Evolutionary conservation across 257 asterid genomes (phyloP).

Genomic region (Petrea volubilis): DNA sequence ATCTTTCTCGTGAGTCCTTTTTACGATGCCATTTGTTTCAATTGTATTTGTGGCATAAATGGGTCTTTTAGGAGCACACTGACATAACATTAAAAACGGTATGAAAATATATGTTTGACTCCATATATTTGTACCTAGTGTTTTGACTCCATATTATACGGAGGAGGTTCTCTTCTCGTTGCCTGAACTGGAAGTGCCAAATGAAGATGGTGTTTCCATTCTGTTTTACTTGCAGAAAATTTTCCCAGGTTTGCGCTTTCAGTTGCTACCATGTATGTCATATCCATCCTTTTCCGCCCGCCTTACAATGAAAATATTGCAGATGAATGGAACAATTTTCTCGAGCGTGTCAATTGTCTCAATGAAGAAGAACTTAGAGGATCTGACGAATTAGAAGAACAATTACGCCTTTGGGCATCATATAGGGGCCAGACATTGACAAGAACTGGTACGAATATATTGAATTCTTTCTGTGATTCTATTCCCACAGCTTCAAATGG

Average conservation of each 20-base stretch:
- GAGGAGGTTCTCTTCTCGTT: conserved; percentile 97
- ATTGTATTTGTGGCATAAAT: conserved; percentile 6
- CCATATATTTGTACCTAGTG: conserved; percentile 43
- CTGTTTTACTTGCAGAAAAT: conserved; percentile 94
- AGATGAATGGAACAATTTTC: conserved; percentile 99
- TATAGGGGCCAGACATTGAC: conserved; percentile 98
- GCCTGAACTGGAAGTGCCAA: conserved; percentile 80
- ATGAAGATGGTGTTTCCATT: conserved; percentile 99
- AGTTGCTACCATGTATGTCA: conserved; percentile 8
- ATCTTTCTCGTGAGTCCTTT: conserved; percentile 88
- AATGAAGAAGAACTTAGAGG: conserved; percentile 82
- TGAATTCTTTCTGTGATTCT: neutral
- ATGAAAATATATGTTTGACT: too few relatives aligned
- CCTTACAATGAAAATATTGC: conserved; percentile 31
- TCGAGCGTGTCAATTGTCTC: conserved; percentile 69
- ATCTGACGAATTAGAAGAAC: conserved; percentile 80
- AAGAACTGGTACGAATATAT: conserved; percentile 64
- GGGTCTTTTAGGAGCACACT: neutral
- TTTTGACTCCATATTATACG: conserved; percentile 90
- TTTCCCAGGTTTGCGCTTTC: conserved; percentile 83
- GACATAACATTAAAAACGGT: neutral
- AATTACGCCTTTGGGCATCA: conserved; percentile 96
- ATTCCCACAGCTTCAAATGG: neutral
- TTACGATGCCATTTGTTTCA: neutral
- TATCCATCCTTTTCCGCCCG: conserved; percentile 24